phyloP scores from a whole-genome alignment of 2,329 filamentous ascomycete species.

The Aureobasidium uvarum region DNA sequence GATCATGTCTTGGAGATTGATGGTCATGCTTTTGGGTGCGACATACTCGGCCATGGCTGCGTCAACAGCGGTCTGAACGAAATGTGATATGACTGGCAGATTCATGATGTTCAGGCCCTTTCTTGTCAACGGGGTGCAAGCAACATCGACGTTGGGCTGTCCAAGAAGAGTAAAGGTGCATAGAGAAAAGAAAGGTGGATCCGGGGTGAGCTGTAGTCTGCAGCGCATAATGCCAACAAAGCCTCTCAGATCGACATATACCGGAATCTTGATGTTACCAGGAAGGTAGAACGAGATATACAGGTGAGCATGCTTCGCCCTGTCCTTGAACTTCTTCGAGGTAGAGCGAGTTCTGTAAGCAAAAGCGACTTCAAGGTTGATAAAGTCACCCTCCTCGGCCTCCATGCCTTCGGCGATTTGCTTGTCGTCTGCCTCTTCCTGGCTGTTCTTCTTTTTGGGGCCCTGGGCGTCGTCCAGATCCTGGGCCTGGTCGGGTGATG shows the following conservation, averaged over 20 bases:
- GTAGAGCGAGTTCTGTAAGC: constrained; percentile 66
- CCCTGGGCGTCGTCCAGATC: constrained; percentile 41
- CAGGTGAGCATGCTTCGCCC: constrained; percentile 70
- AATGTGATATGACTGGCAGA: constrained; percentile 69
- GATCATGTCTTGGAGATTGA: constrained; percentile 74
- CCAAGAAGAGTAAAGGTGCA: constrained; percentile 73
- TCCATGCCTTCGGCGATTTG: constrained; percentile 62
- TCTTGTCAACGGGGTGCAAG: constrained; percentile 67
- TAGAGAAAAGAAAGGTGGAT: constrained; percentile 74
- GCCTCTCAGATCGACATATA: constrained; percentile 73
- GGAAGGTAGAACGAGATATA: constrained; percentile 70
- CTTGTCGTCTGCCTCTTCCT: constrained; percentile 37
- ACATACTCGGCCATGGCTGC: constrained; percentile 73
- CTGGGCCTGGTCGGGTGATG: constrained; percentile 39
- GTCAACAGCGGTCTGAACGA: constrained; percentile 71
- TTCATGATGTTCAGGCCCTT: constrained; percentile 72
- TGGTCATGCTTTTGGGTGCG: constrained; percentile 69
- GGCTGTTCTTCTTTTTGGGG: constrained; percentile 29
- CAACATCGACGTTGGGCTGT: constrained; percentile 69
- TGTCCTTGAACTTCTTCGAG: constrained; percentile 58
- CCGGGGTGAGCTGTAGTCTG: constrained; percentile 69
- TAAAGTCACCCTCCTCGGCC: constrained; percentile 73
- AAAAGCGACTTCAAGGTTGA: constrained; percentile 73
- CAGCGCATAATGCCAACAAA: constrained; percentile 68
- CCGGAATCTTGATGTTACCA: constrained; percentile 55